A percentile compares a stretch with the other conserved stretches of the same genome.
Evolutionary conservation across 2,329 filamentous ascomycete species (phyloP).

Genomic region (Hypoxylon sp.): DNA sequence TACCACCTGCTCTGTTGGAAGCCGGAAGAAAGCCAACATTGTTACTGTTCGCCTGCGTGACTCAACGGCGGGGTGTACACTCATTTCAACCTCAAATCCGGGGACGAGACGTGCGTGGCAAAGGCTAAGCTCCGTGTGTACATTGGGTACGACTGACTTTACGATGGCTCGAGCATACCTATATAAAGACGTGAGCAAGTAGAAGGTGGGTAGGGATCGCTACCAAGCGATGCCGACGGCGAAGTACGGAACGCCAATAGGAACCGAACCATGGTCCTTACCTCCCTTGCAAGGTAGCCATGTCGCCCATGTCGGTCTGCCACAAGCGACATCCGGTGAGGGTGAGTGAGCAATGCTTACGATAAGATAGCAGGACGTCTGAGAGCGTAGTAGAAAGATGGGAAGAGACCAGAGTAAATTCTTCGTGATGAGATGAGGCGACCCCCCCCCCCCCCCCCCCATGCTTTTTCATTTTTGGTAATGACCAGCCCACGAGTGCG

Average conservation of each 20-base stretch:
- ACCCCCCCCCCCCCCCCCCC: slow-evolving; percentile 11
- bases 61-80: background rate
- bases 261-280: slow-evolving; percentile 22
- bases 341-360: background rate
- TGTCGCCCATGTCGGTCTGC: background rate
- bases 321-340: slow-evolving; percentile 10
- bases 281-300: slow-evolving; percentile 22
- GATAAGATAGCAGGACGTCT: slow-evolving; percentile 4
- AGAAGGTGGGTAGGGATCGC: slow-evolving; percentile 7
- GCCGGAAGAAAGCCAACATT: slow-evolving; percentile 5
- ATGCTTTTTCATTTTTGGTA: too few relatives aligned
- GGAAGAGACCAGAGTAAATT: too few relatives aligned
- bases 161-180: too few relatives aligned
- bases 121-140: slow-evolving; percentile 4
- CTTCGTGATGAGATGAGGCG: slow-evolving; percentile 21
- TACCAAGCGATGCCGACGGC: slow-evolving; percentile 4
- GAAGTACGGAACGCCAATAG: slow-evolving; percentile 23
- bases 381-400: background rate
- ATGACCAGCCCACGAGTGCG: too few relatives aligned
- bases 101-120: slow-evolving; percentile 5
- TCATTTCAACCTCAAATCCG: background rate
- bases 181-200: background rate
- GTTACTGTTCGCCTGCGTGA: slow-evolving; percentile 2
- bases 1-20: slow-evolving; percentile 10
- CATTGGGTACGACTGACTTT: too few relatives aligned